Percentiles rank a stretch among this genome's conserved stretches.
These are phyloP conservation scores for Ceratocystis eucalypticola DNA, from an alignment of 2,329 filamentous ascomycete genomes.

Conservation along the genomic window DNA sequence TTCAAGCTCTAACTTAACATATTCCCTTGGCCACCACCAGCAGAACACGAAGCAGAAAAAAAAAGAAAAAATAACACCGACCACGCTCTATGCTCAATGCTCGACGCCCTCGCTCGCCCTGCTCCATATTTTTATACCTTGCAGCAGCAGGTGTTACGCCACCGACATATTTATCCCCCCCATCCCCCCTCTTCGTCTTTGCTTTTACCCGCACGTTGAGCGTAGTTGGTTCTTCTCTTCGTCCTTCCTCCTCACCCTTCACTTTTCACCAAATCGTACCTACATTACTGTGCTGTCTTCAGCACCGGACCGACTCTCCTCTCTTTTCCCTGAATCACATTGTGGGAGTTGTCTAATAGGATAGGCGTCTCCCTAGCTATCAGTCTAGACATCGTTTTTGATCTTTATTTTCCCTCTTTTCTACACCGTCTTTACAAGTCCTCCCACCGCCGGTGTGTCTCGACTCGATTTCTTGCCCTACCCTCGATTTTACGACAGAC, in stretches of 20 bases:
- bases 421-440: neutral
- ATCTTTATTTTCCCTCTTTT: neutral
- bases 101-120: too few relatives aligned
- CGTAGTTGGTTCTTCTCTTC: neutral
- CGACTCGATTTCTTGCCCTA: neutral
- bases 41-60: neutral
- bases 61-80: too few relatives aligned
- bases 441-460: neutral
- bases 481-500: neutral
- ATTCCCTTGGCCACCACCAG: neutral
- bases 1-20: neutral
- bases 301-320: neutral
- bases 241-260: neutral
- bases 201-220: neutral
- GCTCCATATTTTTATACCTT: slow-evolving; percentile 4
- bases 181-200: neutral
- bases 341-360: neutral
- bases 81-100: neutral
- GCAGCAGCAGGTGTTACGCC: slow-evolving; percentile 4
- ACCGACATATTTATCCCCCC: slow-evolving; percentile 6
- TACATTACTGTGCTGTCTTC: neutral
- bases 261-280: neutral
- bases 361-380: neutral
- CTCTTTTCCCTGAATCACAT: neutral
- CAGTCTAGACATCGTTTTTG: neutral